Evolutionary conservation across 306 rosid genomes (phyloP).

Genomic region (Potentilla sterilis): DNA sequence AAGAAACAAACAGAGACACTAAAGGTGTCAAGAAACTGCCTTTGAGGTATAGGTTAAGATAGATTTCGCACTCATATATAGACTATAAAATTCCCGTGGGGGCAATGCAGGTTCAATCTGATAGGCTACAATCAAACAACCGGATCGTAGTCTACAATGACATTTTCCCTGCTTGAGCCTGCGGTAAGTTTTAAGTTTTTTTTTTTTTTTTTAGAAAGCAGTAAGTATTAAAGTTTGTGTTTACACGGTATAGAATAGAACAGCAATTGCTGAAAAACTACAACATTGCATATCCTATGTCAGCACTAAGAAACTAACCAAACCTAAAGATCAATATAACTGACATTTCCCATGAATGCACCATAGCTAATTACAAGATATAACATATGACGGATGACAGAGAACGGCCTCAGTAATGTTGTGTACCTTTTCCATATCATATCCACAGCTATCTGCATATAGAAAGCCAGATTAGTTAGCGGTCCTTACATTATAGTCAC

Average conservation of each 20-base stretch:
- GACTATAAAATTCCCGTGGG: not conserved
- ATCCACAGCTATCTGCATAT: slow-evolving; percentile 72
- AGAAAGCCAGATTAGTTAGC: slow-evolving; percentile 29
- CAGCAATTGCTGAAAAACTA: not conserved
- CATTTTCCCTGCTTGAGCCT: not conserved
- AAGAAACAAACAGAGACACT: not conserved
- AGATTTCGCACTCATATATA: not conserved
- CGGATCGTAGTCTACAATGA: not conserved
- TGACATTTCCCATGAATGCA: not conserved
- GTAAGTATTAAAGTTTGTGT: not conserved
- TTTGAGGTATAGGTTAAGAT: not conserved
- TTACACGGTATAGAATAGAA: not conserved
- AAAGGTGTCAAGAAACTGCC: not conserved
- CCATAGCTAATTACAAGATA: not conserved
- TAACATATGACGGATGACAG: not conserved
- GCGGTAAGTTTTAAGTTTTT: no score
- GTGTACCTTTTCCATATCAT: slow-evolving; percentile 78
- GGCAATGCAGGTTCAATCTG: not conserved
- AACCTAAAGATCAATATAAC: not conserved
- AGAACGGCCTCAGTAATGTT: slow-evolving; percentile 4
- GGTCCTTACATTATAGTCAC: slow-evolving; percentile 5
- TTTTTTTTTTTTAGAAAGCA: no score
- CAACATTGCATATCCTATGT: not conserved
- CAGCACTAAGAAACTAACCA: not conserved
- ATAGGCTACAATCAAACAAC: not conserved